These are phyloP conservation scores for Acer saccharum DNA, from an alignment of 345 rosid genomes.

Conservation along the genomic window DNA sequence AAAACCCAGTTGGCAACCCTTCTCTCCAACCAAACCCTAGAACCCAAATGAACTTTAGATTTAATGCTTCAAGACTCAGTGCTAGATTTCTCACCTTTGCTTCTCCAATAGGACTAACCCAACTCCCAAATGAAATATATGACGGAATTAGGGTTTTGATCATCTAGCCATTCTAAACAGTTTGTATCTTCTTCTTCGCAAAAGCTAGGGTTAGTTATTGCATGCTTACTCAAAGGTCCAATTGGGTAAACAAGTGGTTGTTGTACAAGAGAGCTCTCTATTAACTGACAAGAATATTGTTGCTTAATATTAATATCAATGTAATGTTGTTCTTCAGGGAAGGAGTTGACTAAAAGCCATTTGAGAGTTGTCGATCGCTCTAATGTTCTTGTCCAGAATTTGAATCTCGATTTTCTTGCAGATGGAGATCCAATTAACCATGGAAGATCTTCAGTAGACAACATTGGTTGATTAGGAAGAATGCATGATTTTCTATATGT, in stretches of 20 bases:
- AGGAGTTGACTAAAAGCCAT: slow-evolving; percentile 72
- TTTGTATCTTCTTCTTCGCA: slow-evolving; percentile 65
- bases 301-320: background rate
- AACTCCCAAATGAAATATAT: slow-evolving; percentile 75
- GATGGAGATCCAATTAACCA: slow-evolving; percentile 75
- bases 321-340: slow-evolving; percentile 45
- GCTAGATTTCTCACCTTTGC: slow-evolving; percentile 53
- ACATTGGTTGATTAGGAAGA: slow-evolving; percentile 41
- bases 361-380: slow-evolving; percentile 48
- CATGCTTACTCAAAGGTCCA: slow-evolving; percentile 46
- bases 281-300: background rate
- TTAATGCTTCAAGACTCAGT: slow-evolving; percentile 46
- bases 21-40: slow-evolving; percentile 50
- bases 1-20: slow-evolving; percentile 54
- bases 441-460: slow-evolving; percentile 63
- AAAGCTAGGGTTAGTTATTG: slow-evolving; percentile 45
- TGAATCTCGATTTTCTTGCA: slow-evolving; percentile 63
- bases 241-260: slow-evolving; percentile 40
- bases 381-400: slow-evolving; percentile 67
- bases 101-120: slow-evolving; percentile 80
- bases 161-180: slow-evolving; percentile 66
- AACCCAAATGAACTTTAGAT: slow-evolving; percentile 70
- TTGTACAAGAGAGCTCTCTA: background rate
- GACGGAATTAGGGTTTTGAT: slow-evolving; percentile 52
- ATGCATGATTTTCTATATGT: slow-evolving; percentile 23